phyloP scores from a whole-genome alignment of 2,329 filamentous ascomycete genomes.

The Ambrosiella cleistominuta region DNA sequence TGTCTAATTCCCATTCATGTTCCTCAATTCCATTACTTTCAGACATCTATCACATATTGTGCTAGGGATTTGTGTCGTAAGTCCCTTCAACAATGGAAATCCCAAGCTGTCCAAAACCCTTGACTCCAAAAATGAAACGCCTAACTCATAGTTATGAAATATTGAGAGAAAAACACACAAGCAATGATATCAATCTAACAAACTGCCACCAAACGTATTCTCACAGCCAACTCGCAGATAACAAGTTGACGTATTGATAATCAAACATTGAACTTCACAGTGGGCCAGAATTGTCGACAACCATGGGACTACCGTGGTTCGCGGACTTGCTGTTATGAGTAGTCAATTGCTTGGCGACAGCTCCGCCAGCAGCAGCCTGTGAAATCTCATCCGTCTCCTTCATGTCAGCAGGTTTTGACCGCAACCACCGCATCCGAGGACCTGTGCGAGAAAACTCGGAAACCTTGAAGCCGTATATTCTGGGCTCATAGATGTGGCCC shows the following conservation, averaged over 20 bases:
- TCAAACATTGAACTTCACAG: neutral
- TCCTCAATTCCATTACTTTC: neutral
- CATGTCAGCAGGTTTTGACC: conserved; percentile 64
- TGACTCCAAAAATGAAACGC: neutral
- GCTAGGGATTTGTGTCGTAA: neutral
- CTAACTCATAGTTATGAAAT: neutral
- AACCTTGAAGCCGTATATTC: conserved; percentile 92
- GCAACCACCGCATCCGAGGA: conserved; percentile 91
- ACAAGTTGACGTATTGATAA: too few relatives aligned
- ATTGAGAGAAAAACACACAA: neutral
- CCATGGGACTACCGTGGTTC: conserved; percentile 10
- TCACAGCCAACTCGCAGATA: neutral
- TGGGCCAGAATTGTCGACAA: conserved; percentile 3
- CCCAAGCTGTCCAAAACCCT: neutral
- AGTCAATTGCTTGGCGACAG: neutral
- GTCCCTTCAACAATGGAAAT: neutral
- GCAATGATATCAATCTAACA: neutral
- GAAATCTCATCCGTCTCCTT: conserved; percentile 67
- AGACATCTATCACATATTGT: neutral
- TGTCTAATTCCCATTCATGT: neutral
- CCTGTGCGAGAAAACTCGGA: conserved; percentile 79
- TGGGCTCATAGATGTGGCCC: conserved; percentile 77
- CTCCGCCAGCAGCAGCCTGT: conserved; percentile 17
- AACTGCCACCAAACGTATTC: neutral
- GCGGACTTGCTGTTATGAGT: neutral